These are phyloP conservation scores for Ramicandelaber brevisporus DNA, from an alignment of 192 early-diverging fungal genomes.

Conservation along the genomic window DNA sequence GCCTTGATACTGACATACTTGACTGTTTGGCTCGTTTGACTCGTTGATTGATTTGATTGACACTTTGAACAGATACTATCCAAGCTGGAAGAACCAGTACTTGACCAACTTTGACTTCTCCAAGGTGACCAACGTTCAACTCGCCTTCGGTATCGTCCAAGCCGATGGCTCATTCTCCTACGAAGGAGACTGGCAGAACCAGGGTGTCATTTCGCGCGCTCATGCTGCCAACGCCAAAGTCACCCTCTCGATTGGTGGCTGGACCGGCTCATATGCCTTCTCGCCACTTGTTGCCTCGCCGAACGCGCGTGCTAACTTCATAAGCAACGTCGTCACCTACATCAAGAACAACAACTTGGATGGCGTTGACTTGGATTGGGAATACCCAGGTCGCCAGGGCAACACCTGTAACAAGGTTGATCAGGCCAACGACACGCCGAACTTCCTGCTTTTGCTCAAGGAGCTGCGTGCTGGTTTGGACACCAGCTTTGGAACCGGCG, in stretches of 20 bases:
- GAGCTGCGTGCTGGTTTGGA: slow-evolving; percentile 24
- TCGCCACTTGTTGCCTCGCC: slow-evolving; percentile 13
- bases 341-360: slow-evolving; percentile 24
- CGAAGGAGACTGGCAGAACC: slow-evolving; percentile 15
- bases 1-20: no score
- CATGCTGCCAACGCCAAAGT: slow-evolving; percentile 21
- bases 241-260: slow-evolving; percentile 38
- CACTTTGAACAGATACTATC: no score
- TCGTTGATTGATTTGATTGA: no score
- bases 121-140: slow-evolving; percentile 12
- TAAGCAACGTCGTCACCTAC: slow-evolving; percentile 15
- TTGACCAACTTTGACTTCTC: slow-evolving; percentile 17
- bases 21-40: no score
- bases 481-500: slow-evolving; percentile 9
- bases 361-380: slow-evolving; percentile 53
- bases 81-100: slow-evolving; percentile 14
- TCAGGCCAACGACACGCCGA: slow-evolving; percentile 23
- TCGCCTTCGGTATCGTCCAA: slow-evolving; percentile 22
- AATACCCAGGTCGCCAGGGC: slow-evolving; percentile 23
- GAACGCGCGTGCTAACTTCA: slow-evolving; percentile 9
- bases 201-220: slow-evolving; percentile 16
- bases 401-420: slow-evolving; percentile 13
- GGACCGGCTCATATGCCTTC: slow-evolving; percentile 43
- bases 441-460: slow-evolving; percentile 28
- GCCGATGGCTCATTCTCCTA: slow-evolving; percentile 8